Evolutionary conservation across 345 rosid genomes (phyloP).

Genomic region (Salix arbutifolia): DNA sequence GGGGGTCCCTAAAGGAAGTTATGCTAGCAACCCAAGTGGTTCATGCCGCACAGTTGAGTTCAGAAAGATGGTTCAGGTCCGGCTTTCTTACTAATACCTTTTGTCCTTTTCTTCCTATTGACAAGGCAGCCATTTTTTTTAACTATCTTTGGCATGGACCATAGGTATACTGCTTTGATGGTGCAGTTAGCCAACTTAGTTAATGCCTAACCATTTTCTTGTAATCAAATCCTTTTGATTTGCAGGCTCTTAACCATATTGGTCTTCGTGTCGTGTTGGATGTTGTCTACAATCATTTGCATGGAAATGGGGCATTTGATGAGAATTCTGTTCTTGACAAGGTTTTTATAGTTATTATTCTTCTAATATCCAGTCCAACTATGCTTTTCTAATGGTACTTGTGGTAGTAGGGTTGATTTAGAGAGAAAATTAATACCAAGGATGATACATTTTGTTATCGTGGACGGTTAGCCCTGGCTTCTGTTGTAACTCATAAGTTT

Average conservation of each 20-base stretch:
- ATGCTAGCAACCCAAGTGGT: slow-evolving; percentile 75
- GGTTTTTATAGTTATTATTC: slow-evolving; percentile 34
- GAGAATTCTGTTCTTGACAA: slow-evolving; percentile 86
- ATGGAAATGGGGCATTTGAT: slow-evolving; percentile 75
- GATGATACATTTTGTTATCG: background rate
- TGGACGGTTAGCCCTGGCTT: slow-evolving; percentile 3
- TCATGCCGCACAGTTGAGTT: slow-evolving; percentile 69
- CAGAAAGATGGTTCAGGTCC: slow-evolving; percentile 94
- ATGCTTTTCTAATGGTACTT: slow-evolving; percentile 7
- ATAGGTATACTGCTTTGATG: slow-evolving; percentile 3
- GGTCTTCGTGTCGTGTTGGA: slow-evolving; percentile 80
- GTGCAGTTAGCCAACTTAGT: background rate
- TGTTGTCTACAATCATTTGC: slow-evolving; percentile 94
- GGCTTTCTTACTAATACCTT: slow-evolving; percentile 5
- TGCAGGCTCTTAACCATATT: slow-evolving; percentile 60
- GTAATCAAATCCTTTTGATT: slow-evolving; percentile 7
- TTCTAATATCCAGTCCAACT: background rate
- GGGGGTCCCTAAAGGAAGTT: slow-evolving; percentile 99
- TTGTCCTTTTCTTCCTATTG: background rate
- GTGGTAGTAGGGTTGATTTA: background rate
- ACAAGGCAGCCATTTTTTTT: background rate
- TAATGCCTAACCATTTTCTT: slow-evolving; percentile 5
- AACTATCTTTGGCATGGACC: slow-evolving; percentile 3
- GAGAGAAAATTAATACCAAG: background rate
- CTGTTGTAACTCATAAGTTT: slow-evolving; percentile 3